Evolutionary conservation across 2,329 filamentous ascomycete species (phyloP).

Genomic region (Scedosporium dehoogii): DNA sequence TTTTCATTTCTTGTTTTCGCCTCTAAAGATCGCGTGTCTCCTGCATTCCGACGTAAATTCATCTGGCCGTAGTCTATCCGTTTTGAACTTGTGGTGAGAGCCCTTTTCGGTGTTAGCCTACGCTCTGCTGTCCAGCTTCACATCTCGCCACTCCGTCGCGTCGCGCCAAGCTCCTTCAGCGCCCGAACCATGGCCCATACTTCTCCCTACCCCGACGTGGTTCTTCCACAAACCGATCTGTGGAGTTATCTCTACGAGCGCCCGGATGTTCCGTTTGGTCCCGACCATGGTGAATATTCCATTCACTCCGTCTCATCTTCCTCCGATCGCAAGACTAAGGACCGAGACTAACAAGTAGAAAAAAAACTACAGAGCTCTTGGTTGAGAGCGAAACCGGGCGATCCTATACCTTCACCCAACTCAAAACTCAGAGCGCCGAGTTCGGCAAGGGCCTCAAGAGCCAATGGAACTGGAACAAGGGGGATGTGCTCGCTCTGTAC

Average conservation of each 20-base stretch:
- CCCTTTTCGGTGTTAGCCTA: background rate
- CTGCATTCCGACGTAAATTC: background rate
- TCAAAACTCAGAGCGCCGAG: slow-evolving; percentile 55
- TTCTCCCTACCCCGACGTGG: slow-evolving; percentile 53
- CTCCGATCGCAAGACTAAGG: background rate
- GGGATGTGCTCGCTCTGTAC: slow-evolving; percentile 74
- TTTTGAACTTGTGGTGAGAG: background rate
- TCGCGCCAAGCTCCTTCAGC: background rate
- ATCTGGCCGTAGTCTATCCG: background rate
- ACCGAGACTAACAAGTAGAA: background rate
- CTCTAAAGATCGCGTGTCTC: background rate
- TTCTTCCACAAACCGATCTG: slow-evolving; percentile 66
- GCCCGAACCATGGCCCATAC: slow-evolving; percentile 53
- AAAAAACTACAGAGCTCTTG: slow-evolving; percentile 54
- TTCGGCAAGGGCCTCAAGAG: slow-evolving; percentile 74
- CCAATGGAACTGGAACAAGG: slow-evolving; percentile 67
- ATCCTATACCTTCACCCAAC: slow-evolving; percentile 60
- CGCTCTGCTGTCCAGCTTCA: too few species aligned
- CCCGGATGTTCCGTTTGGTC: slow-evolving; percentile 53
- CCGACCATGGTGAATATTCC: slow-evolving; percentile 55
- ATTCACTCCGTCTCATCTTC: background rate
- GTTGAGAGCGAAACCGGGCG: slow-evolving; percentile 61
- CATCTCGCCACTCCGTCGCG: background rate
- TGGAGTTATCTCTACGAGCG: slow-evolving; percentile 72
- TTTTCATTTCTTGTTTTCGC: background rate